Evolutionary conservation across 2,329 filamentous ascomycete genomes (phyloP), one percentile per base, ranked within the genome.

Genomic region (Didymella sp.): DNA sequence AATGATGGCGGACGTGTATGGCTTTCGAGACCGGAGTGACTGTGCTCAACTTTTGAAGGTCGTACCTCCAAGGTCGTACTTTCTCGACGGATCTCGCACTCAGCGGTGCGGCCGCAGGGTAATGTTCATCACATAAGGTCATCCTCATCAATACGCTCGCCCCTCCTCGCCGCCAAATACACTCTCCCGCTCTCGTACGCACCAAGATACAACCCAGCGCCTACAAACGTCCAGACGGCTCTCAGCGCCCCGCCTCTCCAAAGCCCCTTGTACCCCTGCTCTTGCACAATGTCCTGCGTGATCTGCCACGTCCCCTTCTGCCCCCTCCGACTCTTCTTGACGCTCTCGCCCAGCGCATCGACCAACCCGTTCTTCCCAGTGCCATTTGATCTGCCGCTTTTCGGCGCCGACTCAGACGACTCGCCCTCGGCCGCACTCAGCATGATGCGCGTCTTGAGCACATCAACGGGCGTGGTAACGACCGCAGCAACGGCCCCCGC

Each of bases 381-480:
- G 30, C 15, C 48, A 47, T n/a, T n/a, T n/a, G n/a, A n/a, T n/a
- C n/a, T n/a, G n/a, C 17, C 27, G 27, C 61, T 66, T 9, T 27
- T 35, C 15, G 19, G 33, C 3, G 47, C 4, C 4, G 33, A 6
- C 15, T 35, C 35, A 25, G 41, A 30, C 22, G 40, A 8, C 4
- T 25, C 48, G 3, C 41, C 40, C 30, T 74, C 71, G 0, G 52
- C 71, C 11, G 76, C 75, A 21, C 84, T 82, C 24, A 96, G 80
- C 92, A 96, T 96, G 77, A 96, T 89, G 46, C 91, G 80, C 62
- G 92, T 96, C 80, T 96, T 96, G 22, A 96, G 85, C 9, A 96
- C 91, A 75, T 96, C 93, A 52, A 92, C 86, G 0, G 93, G 93
- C 47, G 92, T 96, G 1, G 92, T 96, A n/a, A 95, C 74, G 9